phyloP scores from a whole-genome alignment of 73 alveolate genomes.

The Paramecium caudatum region DNA sequence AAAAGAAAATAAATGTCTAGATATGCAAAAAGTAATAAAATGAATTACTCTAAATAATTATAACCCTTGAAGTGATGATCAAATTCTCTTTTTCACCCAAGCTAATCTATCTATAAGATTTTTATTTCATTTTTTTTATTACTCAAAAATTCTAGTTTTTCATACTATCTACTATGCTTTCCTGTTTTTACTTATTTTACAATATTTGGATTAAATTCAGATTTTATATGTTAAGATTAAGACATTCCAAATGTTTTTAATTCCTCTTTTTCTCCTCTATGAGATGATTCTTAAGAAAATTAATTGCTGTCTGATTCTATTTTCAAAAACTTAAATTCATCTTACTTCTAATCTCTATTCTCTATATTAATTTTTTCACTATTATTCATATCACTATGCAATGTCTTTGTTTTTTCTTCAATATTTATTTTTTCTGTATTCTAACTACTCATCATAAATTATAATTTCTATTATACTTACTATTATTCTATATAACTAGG shows the following conservation, averaged over 20 bases:
- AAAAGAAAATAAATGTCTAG: conserved; percentile 50
- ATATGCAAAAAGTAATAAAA: neutral
- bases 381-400: neutral
- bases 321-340: too few relatives aligned
- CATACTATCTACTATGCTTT: neutral
- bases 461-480: neutral
- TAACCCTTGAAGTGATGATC: conserved; percentile 48
- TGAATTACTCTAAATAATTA: conserved; percentile 56
- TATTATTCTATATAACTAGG: neutral
- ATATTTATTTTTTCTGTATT: neutral
- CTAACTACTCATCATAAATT: neutral
- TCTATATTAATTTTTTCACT: neutral
- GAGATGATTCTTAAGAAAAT: neutral
- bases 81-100: neutral
- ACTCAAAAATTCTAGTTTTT: neutral
- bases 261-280: neutral
- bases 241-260: neutral
- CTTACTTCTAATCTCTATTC: neutral
- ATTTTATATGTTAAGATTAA: neutral
- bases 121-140: neutral
- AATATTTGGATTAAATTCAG: too few relatives aligned
- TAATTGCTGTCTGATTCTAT: too few relatives aligned
- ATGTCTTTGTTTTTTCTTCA: conserved; percentile 32
- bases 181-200: too few relatives aligned
- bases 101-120: neutral